Percentiles rank a stretch among this genome's conserved stretches.
Conservation (phyloP, 2,329 filamentous ascomycete genomes). For the Paraphoma sp. region DNA sequence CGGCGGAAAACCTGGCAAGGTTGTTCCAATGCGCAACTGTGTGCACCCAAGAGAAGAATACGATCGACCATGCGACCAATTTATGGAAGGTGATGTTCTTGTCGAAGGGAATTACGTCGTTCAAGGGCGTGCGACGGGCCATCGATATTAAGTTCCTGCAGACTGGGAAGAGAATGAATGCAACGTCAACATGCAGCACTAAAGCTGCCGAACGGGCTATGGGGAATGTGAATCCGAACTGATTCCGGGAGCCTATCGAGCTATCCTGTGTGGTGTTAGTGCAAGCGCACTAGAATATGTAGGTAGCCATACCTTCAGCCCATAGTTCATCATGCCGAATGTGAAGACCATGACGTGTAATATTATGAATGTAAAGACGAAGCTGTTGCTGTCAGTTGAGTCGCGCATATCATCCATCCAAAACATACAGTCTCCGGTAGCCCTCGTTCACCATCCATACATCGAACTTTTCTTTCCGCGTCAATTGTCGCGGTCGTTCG, state of each 20-base stretch:
- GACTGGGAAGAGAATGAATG: constrained; percentile 79
- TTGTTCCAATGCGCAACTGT: constrained; percentile 89
- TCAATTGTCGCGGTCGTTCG: constrained; percentile 72
- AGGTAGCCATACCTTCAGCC: constrained; percentile 63
- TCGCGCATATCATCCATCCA: not conserved
- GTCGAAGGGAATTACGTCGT: constrained; percentile 87
- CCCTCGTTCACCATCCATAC: constrained; percentile 91
- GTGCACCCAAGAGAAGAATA: constrained; percentile 88
- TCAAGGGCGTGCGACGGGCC: constrained; percentile 78
- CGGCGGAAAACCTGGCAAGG: constrained; percentile 76
- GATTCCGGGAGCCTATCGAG: constrained; percentile 68
- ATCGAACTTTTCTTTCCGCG: constrained; percentile 75
- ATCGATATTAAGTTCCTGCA: constrained; percentile 86
- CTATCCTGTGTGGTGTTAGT: constrained; percentile 58
- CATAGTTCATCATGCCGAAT: constrained; percentile 81
- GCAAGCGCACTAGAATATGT: not conserved
- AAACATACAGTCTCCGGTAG: constrained; percentile 75
- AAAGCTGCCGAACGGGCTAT: constrained; percentile 79
- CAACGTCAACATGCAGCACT: constrained; percentile 81
- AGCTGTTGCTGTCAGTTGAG: constrained; percentile 58
- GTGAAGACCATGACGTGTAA: constrained; percentile 78
- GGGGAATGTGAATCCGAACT: constrained; percentile 77
- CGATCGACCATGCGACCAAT: constrained; percentile 83
- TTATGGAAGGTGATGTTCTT: constrained; percentile 92
- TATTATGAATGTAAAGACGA: constrained; percentile 76